phyloP scores from a whole-genome alignment of 2,329 filamentous ascomycete genomes.

The Clarireedia hainanense region DNA sequence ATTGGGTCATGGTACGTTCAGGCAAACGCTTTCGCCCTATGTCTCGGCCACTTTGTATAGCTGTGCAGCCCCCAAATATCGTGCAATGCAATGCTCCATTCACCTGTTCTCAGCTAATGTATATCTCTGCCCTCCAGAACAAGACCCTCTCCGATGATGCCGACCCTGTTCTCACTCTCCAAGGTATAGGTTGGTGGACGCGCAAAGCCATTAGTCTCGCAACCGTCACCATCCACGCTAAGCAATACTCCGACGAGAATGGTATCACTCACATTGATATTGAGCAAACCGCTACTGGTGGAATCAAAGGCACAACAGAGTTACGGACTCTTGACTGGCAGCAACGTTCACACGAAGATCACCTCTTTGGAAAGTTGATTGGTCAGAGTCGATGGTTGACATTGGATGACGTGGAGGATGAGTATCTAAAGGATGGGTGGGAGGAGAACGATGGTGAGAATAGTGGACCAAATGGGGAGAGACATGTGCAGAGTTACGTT shows the following conservation, averaged over 20 bases:
- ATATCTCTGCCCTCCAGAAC: conserved; percentile 38
- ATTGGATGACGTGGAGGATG: conserved; percentile 22
- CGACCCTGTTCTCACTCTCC: conserved; percentile 50
- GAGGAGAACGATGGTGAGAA: conserved; percentile 36
- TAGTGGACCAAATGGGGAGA: conserved; percentile 34
- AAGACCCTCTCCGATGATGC: conserved; percentile 50
- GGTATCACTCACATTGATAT: conserved; percentile 45
- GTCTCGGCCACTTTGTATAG: background rate
- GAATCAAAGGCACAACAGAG: conserved; percentile 52
- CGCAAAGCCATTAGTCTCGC: conserved; percentile 53
- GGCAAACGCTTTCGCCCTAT: background rate
- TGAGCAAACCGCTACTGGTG: conserved; percentile 54
- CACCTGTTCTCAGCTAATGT: background rate
- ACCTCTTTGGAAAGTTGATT: conserved; percentile 51
- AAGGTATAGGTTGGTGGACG: conserved; percentile 49
- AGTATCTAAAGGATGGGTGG: conserved; percentile 41
- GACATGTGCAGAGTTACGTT: conserved; percentile 41
- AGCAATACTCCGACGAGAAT: conserved; percentile 36
- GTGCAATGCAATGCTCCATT: background rate
- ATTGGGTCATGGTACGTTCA: conserved; percentile 42
- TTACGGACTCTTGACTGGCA: conserved; percentile 48
- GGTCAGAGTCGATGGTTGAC: conserved; percentile 9
- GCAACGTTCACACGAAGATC: conserved; percentile 46
- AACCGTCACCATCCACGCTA: conserved; percentile 42
- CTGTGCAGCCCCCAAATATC: background rate